phyloP scores from a whole-genome alignment of 1,139 yeast genomes.

The Magnusiomyces suaveolens region DNA sequence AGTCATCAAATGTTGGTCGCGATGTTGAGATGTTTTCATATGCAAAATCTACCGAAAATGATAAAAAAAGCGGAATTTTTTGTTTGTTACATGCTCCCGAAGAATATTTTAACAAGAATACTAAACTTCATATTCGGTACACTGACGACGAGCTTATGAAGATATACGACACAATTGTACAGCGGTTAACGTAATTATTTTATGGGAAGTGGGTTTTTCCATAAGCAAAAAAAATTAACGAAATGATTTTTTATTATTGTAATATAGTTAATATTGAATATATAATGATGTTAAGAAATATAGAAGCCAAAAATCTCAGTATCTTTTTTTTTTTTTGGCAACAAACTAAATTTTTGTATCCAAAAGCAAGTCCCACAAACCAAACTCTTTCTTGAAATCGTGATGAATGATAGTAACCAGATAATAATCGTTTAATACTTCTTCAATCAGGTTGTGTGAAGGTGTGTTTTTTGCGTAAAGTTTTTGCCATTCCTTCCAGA shows the following conservation, averaged over 20 bases:
- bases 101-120: neutral
- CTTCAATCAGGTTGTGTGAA: conserved; percentile 51
- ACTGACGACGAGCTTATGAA: neutral
- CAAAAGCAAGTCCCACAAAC: conserved; percentile 63
- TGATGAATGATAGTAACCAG: conserved; percentile 81
- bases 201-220: too few species aligned
- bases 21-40: too few species aligned
- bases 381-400: conserved; percentile 64
- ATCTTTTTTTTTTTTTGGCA: too few species aligned
- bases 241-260: conserved; percentile 63
- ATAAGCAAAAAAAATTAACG: conserved; percentile 28
- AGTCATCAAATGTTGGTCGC: too few species aligned
- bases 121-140: neutral
- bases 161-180: neutral
- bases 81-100: neutral
- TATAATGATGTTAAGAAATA: conserved; percentile 60
- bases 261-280: conserved; percentile 81
- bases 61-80: neutral
- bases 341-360: too few species aligned
- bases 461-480: conserved; percentile 50
- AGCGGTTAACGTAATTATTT: neutral
- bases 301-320: conserved; percentile 38
- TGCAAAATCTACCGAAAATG: neutral
- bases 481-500: conserved; percentile 88
- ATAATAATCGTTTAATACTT: conserved; percentile 52